Conservation (phyloP, 2,329 filamentous ascomycete genomes). For the Fonsecaea monophora region DNA sequence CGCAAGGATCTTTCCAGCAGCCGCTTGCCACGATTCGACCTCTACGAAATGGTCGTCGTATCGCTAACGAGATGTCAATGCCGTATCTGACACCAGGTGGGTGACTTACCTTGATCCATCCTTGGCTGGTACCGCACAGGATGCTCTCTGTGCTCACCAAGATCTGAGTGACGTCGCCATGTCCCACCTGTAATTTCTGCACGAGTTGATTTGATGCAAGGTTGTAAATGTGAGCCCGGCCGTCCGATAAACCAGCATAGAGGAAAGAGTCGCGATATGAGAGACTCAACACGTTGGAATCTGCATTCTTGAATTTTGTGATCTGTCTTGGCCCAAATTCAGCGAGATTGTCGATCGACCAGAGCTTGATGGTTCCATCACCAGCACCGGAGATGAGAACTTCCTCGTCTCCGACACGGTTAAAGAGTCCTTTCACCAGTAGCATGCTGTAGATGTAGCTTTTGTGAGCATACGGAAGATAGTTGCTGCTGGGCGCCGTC, state of each 20-base stretch:
- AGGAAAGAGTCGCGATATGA: constrained; percentile 89
- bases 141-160: constrained; percentile 73
- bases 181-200: constrained; percentile 81
- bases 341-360: constrained; percentile 57
- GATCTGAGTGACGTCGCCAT: constrained; percentile 69
- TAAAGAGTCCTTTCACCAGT: constrained; percentile 74
- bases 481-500: constrained; percentile 80
- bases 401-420: constrained; percentile 74
- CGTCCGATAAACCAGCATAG: constrained; percentile 86
- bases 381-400: constrained; percentile 89
- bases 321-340: constrained; percentile 71
- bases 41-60: constrained; percentile 85
- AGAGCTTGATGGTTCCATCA: constrained; percentile 94
- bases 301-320: constrained; percentile 68
- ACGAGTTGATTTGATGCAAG: constrained; percentile 91
- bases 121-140: constrained; percentile 87
- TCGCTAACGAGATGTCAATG: constrained; percentile 55
- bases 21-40: constrained; percentile 78
- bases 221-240: constrained; percentile 95
- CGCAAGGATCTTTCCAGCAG: constrained; percentile 84
- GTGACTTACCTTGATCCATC: constrained; percentile 75
- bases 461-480: constrained; percentile 88
- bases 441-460: constrained; percentile 98
- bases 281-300: constrained; percentile 74
- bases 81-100: not conserved